Evolutionary conservation across 2,329 filamentous ascomycete genomes (phyloP), one percentile per base, ranked within the genome.

Genomic region (Daldinia sp.): DNA sequence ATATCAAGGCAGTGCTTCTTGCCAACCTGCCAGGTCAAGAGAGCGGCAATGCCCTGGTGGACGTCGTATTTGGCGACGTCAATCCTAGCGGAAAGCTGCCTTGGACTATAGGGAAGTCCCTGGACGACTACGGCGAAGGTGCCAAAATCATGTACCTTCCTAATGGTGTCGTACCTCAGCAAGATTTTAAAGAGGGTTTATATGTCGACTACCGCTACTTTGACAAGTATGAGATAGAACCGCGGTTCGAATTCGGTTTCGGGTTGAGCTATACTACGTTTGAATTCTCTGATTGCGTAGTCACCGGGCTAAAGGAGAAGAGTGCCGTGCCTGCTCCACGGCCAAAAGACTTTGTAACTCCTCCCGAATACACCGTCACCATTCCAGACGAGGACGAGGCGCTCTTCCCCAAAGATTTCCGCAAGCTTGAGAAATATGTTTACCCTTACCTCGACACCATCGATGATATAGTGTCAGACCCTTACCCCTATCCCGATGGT

Each of bases 131-230:
- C 69, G 94, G 94, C 0, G 84, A 87, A 0, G 87, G 85, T 13
- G 90, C 84, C 15, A 84, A 89, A 71, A 82, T 95, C 35, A 80
- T 93, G 66, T 92, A 90, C 72, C 79, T 87, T 49, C 86, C 90
- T 0, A 90, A 92, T 68, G 86, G 83, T 13, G 79, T 91, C 3
- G 81, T 89, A 1, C 92, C 93, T 0, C 92, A 96, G 73, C 92
- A 96, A 69, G 88, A 92, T 67, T 96, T 95, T 74, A 84, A 83
- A 0, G 92, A 97, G 73, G 92, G 92, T 0, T 78, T 97, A 0
- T 94, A 94, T 73, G 88, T 96, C 68, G 94, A 97, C 79, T 97
- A 97, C 78, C 89, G 93, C 10, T 86, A 94, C 76, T 94, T 97
- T 70, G 93, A 97, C 80, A 91, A 90, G 73, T 77, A 89, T 56